Evolutionary conservation across 768 basidiomycete species (phyloP), one percentile per base, ranked within the genome.

Genomic region (Termitomyces sp.): DNA sequence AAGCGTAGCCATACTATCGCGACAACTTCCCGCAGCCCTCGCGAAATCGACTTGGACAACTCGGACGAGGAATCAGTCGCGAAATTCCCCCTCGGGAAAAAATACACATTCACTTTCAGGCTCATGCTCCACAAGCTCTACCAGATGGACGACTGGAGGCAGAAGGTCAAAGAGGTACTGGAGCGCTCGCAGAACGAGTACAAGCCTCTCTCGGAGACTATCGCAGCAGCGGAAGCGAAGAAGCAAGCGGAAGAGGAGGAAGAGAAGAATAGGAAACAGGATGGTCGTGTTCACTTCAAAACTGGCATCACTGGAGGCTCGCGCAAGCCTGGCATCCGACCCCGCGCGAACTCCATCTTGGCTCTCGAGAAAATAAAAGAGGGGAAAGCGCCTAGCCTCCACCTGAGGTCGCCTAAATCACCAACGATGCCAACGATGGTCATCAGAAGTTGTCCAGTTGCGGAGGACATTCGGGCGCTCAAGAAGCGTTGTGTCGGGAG

Each of bases 51-150:
- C 23, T 56, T 48, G 21, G 65, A 66, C 44, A 59, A 63, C 14
- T 64, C 66, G 19, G 62, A 65, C 23, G 66, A 54, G 12, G 69
- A 71, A 45, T 74, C 63, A 1, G 64, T 74, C 11, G 72, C 70
- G 2, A 71, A 72, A 37, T 84, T 84, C 57, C 80, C 79, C 5
- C 65, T 78, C 5, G 71, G 65, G n/a, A 74, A 69, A 59, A 69
- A 72, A 50, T 83, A 80, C 62, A 75, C 75, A 17, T 87, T 87
- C 70, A 86, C 82, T 34, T 87, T 87, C 75, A 82, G 80, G 63
- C 74, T 83, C 63, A 87, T 85, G 83, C 67, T 86, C 56, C 83
- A 87, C 71, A 82, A 84, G 66, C 73, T 87, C 11, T 87, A 87
- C 68, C 74, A 79, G 53, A 68, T 80, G 53, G 81, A 82, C 21